Evolutionary conservation across 2,329 filamentous ascomycete species (phyloP).

Genomic region (Aspergillus versicolor): DNA sequence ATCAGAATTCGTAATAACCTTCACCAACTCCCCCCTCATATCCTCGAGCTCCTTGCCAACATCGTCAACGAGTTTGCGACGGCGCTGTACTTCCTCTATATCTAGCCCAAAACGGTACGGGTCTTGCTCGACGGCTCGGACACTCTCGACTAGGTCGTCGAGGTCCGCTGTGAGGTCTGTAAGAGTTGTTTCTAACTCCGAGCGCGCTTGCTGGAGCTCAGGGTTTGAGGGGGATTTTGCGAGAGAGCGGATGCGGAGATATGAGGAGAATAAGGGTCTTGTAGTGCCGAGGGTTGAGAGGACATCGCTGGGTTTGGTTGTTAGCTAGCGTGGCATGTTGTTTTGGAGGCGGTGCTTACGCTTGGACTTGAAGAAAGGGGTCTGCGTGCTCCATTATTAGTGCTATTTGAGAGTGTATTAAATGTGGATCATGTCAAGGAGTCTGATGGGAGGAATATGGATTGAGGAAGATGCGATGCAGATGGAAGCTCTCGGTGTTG

Average conservation of each 20-base stretch:
- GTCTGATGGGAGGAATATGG: background rate
- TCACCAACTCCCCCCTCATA: slow-evolving; percentile 79
- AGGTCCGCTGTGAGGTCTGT: slow-evolving; percentile 80
- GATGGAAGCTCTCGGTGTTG: background rate
- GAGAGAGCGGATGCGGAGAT: slow-evolving; percentile 90
- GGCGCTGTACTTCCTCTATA: slow-evolving; percentile 74
- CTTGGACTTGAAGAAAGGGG: slow-evolving; percentile 51
- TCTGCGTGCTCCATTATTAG: slow-evolving; percentile 38
- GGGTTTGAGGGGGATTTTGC: slow-evolving; percentile 70
- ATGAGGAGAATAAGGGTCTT: slow-evolving; percentile 87
- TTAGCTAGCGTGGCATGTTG: slow-evolving; percentile 2
- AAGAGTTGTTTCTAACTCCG: slow-evolving; percentile 76
- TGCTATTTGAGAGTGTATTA: slow-evolving; percentile 2
- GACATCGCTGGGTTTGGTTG: slow-evolving; percentile 67
- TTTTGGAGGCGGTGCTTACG: slow-evolving; percentile 29
- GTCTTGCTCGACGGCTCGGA: slow-evolving; percentile 82
- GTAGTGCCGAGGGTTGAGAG: slow-evolving; percentile 76
- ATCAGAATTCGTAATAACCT: slow-evolving; percentile 49
- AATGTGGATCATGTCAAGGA: background rate
- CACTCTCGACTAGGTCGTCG: slow-evolving; percentile 80
- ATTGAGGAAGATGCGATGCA: background rate
- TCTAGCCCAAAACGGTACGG: slow-evolving; percentile 86
- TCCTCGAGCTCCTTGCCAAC: slow-evolving; percentile 84
- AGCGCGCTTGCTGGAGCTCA: slow-evolving; percentile 62
- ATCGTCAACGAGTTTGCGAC: slow-evolving; percentile 80